These are phyloP conservation scores for Mycena vulgaris DNA, from an alignment of 768 basidiomycete species.

Conservation along the genomic window DNA sequence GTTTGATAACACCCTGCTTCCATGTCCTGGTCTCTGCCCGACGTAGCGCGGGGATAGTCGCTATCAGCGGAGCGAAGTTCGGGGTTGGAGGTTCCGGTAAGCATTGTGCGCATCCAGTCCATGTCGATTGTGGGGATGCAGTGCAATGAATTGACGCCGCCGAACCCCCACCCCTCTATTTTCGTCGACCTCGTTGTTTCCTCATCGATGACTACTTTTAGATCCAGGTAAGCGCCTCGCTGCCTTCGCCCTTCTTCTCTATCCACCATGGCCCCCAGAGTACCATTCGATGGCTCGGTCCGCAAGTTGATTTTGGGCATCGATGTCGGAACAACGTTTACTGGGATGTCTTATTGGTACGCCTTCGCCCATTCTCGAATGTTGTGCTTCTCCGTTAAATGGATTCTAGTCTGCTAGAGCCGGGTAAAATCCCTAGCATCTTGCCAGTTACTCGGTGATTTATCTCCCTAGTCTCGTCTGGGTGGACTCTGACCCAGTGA, in stretches of 20 bases:
- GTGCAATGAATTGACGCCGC: neutral
- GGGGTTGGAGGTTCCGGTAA: neutral
- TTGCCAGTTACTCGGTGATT: conserved; percentile 29
- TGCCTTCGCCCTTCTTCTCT: neutral
- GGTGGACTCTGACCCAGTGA: neutral
- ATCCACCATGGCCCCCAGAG: conserved; percentile 48
- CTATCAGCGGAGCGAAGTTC: no score
- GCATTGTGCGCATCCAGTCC: neutral
- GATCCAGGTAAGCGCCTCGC: no score
- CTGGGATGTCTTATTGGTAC: conserved; percentile 54
- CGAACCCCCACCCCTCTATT: neutral
- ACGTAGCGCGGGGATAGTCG: no score
- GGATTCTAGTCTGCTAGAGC: conserved; percentile 34
- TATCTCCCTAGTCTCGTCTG: neutral
- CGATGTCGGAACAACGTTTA: conserved; percentile 59
- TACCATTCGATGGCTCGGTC: conserved; percentile 48
- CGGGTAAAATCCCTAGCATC: conserved; percentile 21
- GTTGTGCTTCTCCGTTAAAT: conserved; percentile 27
- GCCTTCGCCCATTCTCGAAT: neutral
- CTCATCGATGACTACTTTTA: neutral
- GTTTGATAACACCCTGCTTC: no score
- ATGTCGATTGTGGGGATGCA: neutral
- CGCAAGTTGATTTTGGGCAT: conserved; percentile 56
- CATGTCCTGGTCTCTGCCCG: neutral
- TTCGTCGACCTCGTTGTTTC: neutral